Evolutionary conservation across 2,329 filamentous ascomycete genomes (phyloP).

Genomic region (Cryphonectria radicalis): DNA sequence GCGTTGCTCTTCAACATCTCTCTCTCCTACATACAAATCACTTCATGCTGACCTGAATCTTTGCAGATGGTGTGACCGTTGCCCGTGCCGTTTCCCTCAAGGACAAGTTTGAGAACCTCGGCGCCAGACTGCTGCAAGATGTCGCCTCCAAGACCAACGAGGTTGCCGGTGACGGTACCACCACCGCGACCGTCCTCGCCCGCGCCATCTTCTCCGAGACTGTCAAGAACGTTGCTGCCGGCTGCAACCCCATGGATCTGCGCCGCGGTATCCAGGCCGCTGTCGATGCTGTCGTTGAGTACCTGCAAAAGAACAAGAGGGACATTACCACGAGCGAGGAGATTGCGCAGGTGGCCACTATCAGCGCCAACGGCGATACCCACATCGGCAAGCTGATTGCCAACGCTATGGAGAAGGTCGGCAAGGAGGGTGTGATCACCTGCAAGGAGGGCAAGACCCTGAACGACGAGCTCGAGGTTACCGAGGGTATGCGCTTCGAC

Average conservation of each 20-base stretch:
- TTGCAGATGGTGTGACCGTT: slow-evolving; percentile 81
- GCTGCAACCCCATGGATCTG: slow-evolving; percentile 99
- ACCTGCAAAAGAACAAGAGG: slow-evolving; percentile 92
- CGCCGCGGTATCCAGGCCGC: slow-evolving; percentile 96
- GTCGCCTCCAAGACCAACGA: slow-evolving; percentile 99
- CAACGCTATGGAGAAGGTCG: slow-evolving; percentile 99
- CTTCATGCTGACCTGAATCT: slow-evolving; percentile 16
- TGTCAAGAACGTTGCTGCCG: slow-evolving; percentile 98
- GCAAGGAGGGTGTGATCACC: slow-evolving; percentile 99
- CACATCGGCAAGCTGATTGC: slow-evolving; percentile 96
- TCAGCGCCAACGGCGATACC: slow-evolving; percentile 94
- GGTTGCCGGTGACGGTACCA: slow-evolving; percentile 97
- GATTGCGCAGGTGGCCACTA: slow-evolving; percentile 97
- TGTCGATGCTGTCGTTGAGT: slow-evolving; percentile 92
- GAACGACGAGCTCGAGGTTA: slow-evolving; percentile 96
- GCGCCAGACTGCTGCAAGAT: slow-evolving; percentile 93
- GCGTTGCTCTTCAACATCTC: slow-evolving; percentile 39
- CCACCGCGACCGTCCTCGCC: slow-evolving; percentile 94
- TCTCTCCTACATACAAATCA: neutral
- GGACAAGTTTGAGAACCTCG: slow-evolving; percentile 99
- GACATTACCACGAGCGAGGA: slow-evolving; percentile 97
- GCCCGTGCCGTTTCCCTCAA: slow-evolving; percentile 89
- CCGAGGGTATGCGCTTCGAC: slow-evolving; percentile 99
- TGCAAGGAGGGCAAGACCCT: slow-evolving; percentile 99
- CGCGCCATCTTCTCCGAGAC: slow-evolving; percentile 99